phyloP scores from a whole-genome alignment of 495 filamentous ascomycete species.

The Astrothelium macrocarpum region DNA sequence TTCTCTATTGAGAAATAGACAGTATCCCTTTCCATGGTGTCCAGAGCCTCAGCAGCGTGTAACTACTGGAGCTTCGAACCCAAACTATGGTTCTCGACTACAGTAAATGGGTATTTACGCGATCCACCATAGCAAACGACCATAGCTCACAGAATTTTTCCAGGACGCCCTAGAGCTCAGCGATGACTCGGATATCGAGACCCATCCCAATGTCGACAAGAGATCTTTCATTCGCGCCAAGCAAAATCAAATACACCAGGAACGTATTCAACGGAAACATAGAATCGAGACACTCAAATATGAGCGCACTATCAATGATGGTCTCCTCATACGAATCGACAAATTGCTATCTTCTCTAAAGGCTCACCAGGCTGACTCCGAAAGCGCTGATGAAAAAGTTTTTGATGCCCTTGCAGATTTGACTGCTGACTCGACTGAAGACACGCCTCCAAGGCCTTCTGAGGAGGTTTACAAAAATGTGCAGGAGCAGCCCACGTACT shows the following conservation, averaged over 20 bases:
- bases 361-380: constrained; percentile 54
- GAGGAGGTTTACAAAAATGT: constrained; percentile 68
- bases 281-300: constrained; percentile 89
- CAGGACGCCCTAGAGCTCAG: constrained; percentile 88
- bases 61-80: not conserved
- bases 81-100: constrained; percentile 75
- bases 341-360: constrained; percentile 62
- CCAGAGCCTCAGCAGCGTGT: not conserved
- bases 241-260: constrained; percentile 89
- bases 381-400: constrained; percentile 65
- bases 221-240: constrained; percentile 97
- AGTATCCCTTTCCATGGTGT: not conserved
- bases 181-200: constrained; percentile 96
- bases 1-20: too few species aligned
- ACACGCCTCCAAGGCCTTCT: constrained; percentile 61
- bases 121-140: constrained; percentile 12
- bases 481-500: constrained; percentile 71
- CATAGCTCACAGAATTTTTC: not conserved
- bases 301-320: constrained; percentile 87
- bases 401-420: constrained; percentile 81
- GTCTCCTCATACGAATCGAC: constrained; percentile 72
- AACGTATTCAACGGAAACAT: constrained; percentile 70
- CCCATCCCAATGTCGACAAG: constrained; percentile 98
- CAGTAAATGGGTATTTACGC: constrained; percentile 68
- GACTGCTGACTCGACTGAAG: constrained; percentile 49